Base-by-base conservation (phyloP, 352 stramenopile genomes). In the Globisporangium uncinulatum region DNA sequence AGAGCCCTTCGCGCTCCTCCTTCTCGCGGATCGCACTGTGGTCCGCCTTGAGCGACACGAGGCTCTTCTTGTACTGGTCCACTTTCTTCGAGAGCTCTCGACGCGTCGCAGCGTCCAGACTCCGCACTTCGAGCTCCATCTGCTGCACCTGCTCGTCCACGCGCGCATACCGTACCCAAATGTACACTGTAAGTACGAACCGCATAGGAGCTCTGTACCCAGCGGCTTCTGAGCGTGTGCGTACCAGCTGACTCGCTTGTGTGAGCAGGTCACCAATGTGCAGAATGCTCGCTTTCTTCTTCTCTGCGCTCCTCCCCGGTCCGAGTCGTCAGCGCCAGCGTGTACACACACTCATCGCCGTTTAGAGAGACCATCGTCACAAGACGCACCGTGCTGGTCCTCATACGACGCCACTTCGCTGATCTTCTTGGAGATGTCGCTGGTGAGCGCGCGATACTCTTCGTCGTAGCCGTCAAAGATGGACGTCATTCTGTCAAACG, bases 391-490 rank as follows among this genome's bases (percentile, higher is more conserved):
- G 73, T 84, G 77, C 57, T 90, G 60, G 53, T 93, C 81, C 64
- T 95, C 85, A 55, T 93, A 95, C 32, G 81, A 88, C 45, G 81
- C 75, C 59, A 95, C 75, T 56, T 95, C 85, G 68, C 83, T 93
- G 60, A 95, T 83, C 61, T 95, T 95, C 62, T 83, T 89, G 48
- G 85, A 95, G 70, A 95, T 92, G 61, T 92, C 84, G 69, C 79
- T 87, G 34, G 85, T 75, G 50, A 95, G 65, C 45, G 83, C 68
- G 56, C 84, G 83, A 57, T 95, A 95, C 62, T 95, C 85, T 68
- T 95, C 85, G 56, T 95, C 85, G 63, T 95, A 95, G 42, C 83
- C 79, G 61, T 95, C 85, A 46, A 95, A 95, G 58, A 93, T 95
- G 39, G 83, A 90, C 62, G 85, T 95, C 83, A 92, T 95, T 49